These are phyloP conservation scores for Solanum sejunctum DNA, from an alignment of 257 asterid species.

Conservation along the genomic window DNA sequence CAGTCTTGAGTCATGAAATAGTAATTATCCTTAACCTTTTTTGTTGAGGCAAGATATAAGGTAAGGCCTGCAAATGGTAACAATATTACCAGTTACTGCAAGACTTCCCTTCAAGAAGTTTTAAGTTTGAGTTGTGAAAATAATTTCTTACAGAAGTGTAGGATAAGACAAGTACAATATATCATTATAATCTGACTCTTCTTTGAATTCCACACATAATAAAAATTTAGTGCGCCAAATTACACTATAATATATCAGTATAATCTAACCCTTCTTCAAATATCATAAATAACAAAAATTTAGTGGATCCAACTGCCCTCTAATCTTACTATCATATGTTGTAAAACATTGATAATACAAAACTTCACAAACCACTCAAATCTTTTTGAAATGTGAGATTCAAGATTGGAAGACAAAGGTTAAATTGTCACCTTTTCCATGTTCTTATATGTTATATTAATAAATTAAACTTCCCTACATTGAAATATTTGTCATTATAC, in stretches of 20 bases:
- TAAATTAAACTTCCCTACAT: not conserved
- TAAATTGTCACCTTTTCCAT: not conserved
- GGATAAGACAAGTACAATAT: fast-evolving
- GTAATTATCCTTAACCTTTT: too few species aligned
- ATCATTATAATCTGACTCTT: too few species aligned
- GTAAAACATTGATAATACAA: not conserved
- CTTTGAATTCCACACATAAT: not conserved
- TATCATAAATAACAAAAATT: not conserved
- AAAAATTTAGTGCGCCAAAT: not conserved
- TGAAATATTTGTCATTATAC: not conserved
- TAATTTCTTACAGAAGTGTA: not conserved
- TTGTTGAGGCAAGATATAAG: too few species aligned
- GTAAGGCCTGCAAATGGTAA: too few species aligned
- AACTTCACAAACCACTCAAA: not conserved
- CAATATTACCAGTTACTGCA: too few species aligned
- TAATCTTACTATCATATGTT: not conserved
- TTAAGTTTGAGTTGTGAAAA: not conserved
- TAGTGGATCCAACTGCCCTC: not conserved
- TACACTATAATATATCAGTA: not conserved
- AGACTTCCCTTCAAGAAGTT: too few species aligned
- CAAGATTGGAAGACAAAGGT: not conserved
- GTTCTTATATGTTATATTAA: not conserved
- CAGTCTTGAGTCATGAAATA: too few species aligned
- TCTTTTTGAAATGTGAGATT: not conserved
- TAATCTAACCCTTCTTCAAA: not conserved